Base-by-base conservation (phyloP, 2,329 filamentous ascomycete species). In the Didymella keratinophila region DNA sequence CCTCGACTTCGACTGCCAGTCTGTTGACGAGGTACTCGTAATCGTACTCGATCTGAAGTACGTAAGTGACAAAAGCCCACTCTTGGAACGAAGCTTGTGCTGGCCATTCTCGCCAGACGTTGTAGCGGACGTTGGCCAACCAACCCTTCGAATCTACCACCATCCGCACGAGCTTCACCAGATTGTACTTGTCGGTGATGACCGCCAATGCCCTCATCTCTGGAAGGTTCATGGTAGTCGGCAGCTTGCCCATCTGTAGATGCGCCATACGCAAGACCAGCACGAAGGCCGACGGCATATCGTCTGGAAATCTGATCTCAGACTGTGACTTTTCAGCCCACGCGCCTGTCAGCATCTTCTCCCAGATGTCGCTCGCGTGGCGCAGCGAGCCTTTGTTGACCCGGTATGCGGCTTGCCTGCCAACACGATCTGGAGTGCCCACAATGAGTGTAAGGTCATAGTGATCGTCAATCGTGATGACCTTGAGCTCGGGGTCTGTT, bases 381-480 rank as follows among this genome's bases (percentile, higher is more conserved):
- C 58, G 32, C 27, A 65, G 28, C 0, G 47, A 37, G n/a, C 53
- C 28, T 2, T 30, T 53, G 47, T 39, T 63, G 45, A 62, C 25
- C 3, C 23, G 49, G 9, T 62, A 56, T 0, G 47, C 52, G 4
- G 25, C 52, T 7, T 55, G 53, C 2, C 53, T 56, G 2, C 45
- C n/a, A 2, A 6, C 6, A 4, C 34, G 20, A 0, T 48, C 37
- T 14, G 42, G 37, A 16, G 23, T 49, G 14, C 63, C 61, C 11
- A 62, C 58, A 11, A 58, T 49, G 12, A 65, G n/a, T 0, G 56
- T 58, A 4, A 59, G 25, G 34, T 65, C 62, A 11, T 58, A 58
- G 9, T 23, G n/a, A 0, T 32, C 39, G n/a, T 62, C 60, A 9
- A 62, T 25, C 0, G 48, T 59, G 27, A 53, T 20, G 14, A 41